A percentile compares a stretch with the other conserved stretches of the same genome.
Conservation (phyloP, 2,329 filamentous ascomycete genomes). For the Fusarium sp. region DNA sequence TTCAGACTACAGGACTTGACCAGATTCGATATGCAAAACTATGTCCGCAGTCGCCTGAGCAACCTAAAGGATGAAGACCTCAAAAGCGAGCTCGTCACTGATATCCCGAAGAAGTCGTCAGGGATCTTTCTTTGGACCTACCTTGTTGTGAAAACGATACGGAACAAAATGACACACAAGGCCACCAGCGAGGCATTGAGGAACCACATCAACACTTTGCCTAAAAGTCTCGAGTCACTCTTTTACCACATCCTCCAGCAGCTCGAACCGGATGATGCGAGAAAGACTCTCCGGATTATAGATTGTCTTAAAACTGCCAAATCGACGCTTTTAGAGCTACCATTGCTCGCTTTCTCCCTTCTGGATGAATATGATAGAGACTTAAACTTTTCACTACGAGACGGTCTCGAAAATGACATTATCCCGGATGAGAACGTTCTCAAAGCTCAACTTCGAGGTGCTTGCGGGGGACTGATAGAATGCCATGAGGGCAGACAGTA, state of each 20-base stretch:
- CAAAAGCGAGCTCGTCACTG: rapidly evolving
- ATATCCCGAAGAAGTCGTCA: rapidly evolving
- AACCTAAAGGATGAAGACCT: neutral
- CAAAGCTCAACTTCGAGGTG: neutral
- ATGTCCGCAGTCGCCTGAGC: rapidly evolving
- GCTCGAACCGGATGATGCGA: neutral
- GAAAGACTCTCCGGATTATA: neutral
- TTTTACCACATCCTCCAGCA: neutral
- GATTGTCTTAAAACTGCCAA: neutral
- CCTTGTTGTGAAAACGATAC: neutral
- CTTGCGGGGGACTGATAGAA: neutral
- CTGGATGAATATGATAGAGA: neutral
- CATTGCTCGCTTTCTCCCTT: neutral
- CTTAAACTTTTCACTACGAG: rapidly evolving
- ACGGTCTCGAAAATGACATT: rapidly evolving
- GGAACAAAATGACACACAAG: neutral
- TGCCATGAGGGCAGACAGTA: rapidly evolving
- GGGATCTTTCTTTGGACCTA: neutral
- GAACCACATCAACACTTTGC: neutral
- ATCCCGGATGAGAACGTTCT: rapidly evolving
- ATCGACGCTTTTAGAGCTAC: rapidly evolving
- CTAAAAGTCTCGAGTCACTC: neutral
- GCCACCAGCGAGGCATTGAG: neutral
- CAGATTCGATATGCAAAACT: neutral
- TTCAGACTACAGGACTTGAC: neutral